Evolutionary conservation across 2,329 filamentous ascomycete genomes (phyloP), one percentile per base, ranked within the genome.

Genomic region (Periconia sp.): DNA sequence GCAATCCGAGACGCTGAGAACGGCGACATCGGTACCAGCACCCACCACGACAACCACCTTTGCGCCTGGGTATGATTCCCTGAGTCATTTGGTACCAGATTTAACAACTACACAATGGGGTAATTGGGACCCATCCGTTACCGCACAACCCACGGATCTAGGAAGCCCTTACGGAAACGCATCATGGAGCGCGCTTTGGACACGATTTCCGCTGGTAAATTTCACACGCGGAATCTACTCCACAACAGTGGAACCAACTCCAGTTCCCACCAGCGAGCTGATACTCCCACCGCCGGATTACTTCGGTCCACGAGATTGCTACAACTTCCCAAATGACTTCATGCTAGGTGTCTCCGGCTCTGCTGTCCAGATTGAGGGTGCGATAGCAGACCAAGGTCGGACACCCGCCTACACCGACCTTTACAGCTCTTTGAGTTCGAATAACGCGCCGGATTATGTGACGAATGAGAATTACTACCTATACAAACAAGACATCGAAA

Each of bases 401-500:
- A 55, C 56, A 10, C 60, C 62, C 26, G 46, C 38, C 8, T 46
- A 59, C 24, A 53, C 52, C 15, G 60, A 64, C 31, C 46, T 45
- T 6, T 25, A 47, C 8, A 48, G 30, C 23, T 35, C 61, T 1
- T 18, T 46, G 8, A 46, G 15, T 3, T 52, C 54, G 3, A 49
- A 34, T 8, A 17, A 32, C 3, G n/a, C 49, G 4, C 25, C 48
- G 4, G 47, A 63, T 29, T 59, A 47, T n/a, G 34, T 58, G 6
- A 73, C 74, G 2, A 78, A 75, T 29, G 76, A 78, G 61, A 73
- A 80, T 41, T 81, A 81, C 55, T 81, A 79, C 46, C 61, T 78
- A 6, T 82, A 81, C 53, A 81, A 80, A 57, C 79, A 81, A 60
- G 77, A 81, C 29, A 79, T 82, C 30, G 77, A 76, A 43, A 71